Percentiles rank a stretch among this genome's conserved stretches.
These are phyloP conservation scores for Phialocephala sp. DNA, from an alignment of 2,329 filamentous ascomycete species.

Conservation along the genomic window DNA sequence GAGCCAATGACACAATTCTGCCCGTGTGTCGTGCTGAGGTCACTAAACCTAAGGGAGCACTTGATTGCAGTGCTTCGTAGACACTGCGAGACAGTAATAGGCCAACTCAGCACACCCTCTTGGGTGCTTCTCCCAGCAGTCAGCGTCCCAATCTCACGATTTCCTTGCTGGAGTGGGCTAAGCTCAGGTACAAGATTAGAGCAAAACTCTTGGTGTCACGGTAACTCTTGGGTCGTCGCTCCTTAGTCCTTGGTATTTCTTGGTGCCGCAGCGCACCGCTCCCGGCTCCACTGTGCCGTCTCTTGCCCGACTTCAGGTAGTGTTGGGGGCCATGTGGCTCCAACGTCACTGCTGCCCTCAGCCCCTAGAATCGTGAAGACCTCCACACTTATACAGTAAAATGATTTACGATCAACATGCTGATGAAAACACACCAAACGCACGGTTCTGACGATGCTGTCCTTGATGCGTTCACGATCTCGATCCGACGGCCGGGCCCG, in stretches of 20 bases:
- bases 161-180: background rate
- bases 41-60: background rate
- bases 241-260: conserved; percentile 1
- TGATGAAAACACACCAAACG: too few species aligned
- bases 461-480: background rate
- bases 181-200: conserved; percentile 8
- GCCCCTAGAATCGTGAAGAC: background rate
- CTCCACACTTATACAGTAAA: conserved; percentile 5
- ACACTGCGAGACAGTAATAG: background rate
- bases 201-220: background rate
- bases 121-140: background rate
- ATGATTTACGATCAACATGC: background rate
- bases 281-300: background rate
- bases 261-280: conserved; percentile 2
- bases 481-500: background rate
- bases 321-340: conserved; percentile 8
- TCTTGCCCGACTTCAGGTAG: background rate
- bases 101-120: background rate
- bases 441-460: background rate
- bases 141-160: background rate
- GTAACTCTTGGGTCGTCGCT: background rate
- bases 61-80: background rate
- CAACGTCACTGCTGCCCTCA: background rate
- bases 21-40: background rate
- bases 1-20: background rate